Percentiles rank a stretch among this genome's conserved stretches.
Evolutionary conservation across 2,329 filamentous ascomycete genomes (phyloP).

Genomic region (Phyllosticta citrichinensis): DNA sequence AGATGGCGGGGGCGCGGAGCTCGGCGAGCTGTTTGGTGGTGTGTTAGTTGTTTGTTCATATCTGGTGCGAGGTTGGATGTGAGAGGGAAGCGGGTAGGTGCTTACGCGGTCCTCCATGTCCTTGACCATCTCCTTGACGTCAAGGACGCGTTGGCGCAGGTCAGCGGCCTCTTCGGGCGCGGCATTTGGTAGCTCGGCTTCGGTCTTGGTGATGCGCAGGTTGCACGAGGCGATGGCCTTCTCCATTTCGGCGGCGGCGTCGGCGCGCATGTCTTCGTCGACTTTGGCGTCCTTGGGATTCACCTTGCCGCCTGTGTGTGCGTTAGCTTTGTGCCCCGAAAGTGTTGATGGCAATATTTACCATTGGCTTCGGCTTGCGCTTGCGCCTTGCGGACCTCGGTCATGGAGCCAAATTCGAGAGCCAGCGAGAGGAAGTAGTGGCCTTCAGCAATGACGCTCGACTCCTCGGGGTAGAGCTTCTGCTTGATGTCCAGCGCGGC

Average conservation of each 20-base stretch:
- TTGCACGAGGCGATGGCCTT: constrained; percentile 63
- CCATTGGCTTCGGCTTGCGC: constrained; percentile 21
- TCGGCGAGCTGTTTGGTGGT: constrained; percentile 49
- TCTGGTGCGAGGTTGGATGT: background rate
- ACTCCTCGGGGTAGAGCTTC: constrained; percentile 68
- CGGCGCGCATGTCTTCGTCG: constrained; percentile 59
- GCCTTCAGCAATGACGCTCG: constrained; percentile 80
- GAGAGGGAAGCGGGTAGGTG: constrained; percentile 9
- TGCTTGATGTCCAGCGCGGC: constrained; percentile 70
- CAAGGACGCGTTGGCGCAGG: constrained; percentile 54
- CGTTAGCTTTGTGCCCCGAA: constrained; percentile 15
- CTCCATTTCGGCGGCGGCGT: constrained; percentile 62
- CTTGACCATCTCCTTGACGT: constrained; percentile 67
- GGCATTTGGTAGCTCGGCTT: constrained; percentile 48
- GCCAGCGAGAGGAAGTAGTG: constrained; percentile 95
- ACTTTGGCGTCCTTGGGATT: constrained; percentile 35
- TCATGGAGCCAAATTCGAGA: constrained; percentile 83
- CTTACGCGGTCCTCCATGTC: constrained; percentile 69
- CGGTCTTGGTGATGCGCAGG: constrained; percentile 59
- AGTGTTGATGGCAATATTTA: background rate
- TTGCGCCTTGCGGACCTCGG: constrained; percentile 46
- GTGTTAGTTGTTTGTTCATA: constrained; percentile 11
- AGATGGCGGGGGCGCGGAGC: constrained; percentile 53
- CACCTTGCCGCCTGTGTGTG: constrained; percentile 32
- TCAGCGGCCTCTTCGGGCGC: constrained; percentile 56